Evolutionary conservation across 768 basidiomycete species (phyloP).

Genomic region (Chalciporus piperatus): DNA sequence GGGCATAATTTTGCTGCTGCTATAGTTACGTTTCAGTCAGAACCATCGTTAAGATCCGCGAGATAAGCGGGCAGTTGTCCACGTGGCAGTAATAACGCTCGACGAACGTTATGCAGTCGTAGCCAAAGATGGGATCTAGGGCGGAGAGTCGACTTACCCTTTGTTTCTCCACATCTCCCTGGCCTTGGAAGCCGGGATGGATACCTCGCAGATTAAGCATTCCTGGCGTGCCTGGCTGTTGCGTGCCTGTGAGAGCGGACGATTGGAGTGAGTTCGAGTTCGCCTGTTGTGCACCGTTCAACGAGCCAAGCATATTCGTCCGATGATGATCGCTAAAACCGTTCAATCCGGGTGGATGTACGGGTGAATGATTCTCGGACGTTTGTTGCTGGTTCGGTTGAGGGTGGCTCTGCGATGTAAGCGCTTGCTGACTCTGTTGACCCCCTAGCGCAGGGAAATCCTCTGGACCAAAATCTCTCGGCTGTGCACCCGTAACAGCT

Average conservation of each 20-base stretch:
- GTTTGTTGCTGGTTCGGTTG: slow-evolving; percentile 31
- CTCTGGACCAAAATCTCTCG: slow-evolving; percentile 66
- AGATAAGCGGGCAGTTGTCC: background rate
- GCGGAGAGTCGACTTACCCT: slow-evolving; percentile 48
- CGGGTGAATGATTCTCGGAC: slow-evolving; percentile 30
- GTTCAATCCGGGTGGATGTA: slow-evolving; percentile 78
- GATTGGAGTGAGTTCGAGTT: slow-evolving; percentile 16
- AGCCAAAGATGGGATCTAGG: background rate
- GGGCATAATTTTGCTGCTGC: slow-evolving; percentile 53
- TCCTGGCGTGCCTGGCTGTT: slow-evolving; percentile 58
- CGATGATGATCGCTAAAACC: slow-evolving; percentile 58
- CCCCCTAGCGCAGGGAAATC: slow-evolving; percentile 88
- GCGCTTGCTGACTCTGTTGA: slow-evolving; percentile 39
- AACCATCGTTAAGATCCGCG: background rate
- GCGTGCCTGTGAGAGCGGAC: slow-evolving; percentile 39
- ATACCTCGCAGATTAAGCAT: slow-evolving; percentile 56
- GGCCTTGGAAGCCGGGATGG: slow-evolving; percentile 47
- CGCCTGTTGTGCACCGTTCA: slow-evolving; percentile 32
- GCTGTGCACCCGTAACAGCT: slow-evolving; percentile 9
- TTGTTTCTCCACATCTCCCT: slow-evolving; percentile 63
- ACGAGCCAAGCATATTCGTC: slow-evolving; percentile 52
- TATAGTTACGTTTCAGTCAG: slow-evolving; percentile 4
- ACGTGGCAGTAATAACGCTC: background rate
- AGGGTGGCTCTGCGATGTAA: slow-evolving; percentile 26
- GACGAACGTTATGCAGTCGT: background rate